Conservation (phyloP, 164 flowering plant genomes). For the Dillenia suffruticosa region DNA sequence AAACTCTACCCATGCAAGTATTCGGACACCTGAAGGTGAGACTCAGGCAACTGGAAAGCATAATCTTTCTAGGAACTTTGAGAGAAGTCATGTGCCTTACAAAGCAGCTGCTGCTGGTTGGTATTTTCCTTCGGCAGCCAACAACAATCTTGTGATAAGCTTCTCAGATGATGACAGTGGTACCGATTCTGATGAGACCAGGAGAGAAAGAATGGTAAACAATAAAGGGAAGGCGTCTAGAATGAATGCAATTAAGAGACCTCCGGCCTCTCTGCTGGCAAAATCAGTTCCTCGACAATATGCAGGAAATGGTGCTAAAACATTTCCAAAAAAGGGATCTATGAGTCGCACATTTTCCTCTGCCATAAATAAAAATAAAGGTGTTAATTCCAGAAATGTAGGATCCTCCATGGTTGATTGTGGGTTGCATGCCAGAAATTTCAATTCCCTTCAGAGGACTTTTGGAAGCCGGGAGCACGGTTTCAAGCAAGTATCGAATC, state of each 20-base stretch:
- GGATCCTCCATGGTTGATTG: constrained; percentile 25
- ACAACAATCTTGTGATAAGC: constrained; percentile 60
- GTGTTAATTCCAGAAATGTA: constrained; percentile 25
- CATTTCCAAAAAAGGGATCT: constrained; percentile 31
- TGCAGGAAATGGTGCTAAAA: constrained; percentile 19
- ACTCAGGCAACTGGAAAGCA: constrained; percentile 13
- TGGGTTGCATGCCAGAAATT: constrained; percentile 21
- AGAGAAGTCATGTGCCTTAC: constrained; percentile 24
- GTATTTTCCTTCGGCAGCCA: constrained; percentile 15
- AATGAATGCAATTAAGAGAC: constrained; percentile 18
- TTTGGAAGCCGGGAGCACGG: constrained; percentile 24
- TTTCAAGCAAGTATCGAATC: constrained; percentile 23
- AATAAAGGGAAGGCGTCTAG: constrained; percentile 15
- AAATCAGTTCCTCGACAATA: constrained; percentile 20
- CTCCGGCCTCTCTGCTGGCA: constrained; percentile 15
- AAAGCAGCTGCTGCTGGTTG: constrained; percentile 26
- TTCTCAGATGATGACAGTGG: constrained; percentile 82
- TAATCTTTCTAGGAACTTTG: constrained; percentile 21
- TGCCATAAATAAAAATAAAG: constrained; percentile 26
- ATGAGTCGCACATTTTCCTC: constrained; percentile 27
- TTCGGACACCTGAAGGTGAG: constrained; percentile 14
- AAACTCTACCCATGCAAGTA: constrained; percentile 15
- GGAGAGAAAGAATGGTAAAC: constrained; percentile 16
- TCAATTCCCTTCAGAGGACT: constrained; percentile 20
- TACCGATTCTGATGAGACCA: constrained; percentile 53